phyloP scores from a whole-genome alignment of 805 yeast genomes.

The Starmera caribaea region DNA sequence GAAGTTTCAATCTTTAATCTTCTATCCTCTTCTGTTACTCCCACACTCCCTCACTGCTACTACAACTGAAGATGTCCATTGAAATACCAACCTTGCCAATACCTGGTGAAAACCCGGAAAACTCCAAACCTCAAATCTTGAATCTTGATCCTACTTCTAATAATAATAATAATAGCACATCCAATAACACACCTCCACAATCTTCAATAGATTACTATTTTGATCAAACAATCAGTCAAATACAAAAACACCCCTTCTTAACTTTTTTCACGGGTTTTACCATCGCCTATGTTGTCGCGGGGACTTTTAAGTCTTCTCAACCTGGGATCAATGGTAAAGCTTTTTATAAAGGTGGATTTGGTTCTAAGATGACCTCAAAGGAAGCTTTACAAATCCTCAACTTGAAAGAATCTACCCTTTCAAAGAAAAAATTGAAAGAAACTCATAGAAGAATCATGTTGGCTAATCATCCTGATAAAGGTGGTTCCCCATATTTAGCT shows the following conservation, averaged over 20 bases:
- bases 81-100: conserved; percentile 47
- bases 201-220: conserved; percentile 48
- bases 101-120: conserved; percentile 36
- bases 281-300: conserved; percentile 54
- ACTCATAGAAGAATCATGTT: conserved; percentile 79
- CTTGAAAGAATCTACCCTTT: conserved; percentile 54
- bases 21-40: too few species aligned
- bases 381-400: conserved; percentile 85
- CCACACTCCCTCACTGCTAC: too few species aligned
- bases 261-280: conserved; percentile 64
- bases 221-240: conserved; percentile 45
- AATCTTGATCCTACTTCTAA: conserved; percentile 9
- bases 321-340: conserved; percentile 33
- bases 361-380: conserved; percentile 76
- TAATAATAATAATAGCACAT: conserved; percentile 12
- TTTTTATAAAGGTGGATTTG: conserved; percentile 83
- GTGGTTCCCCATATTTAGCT: conserved; percentile 85
- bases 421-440: conserved; percentile 59
- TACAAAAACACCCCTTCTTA: conserved; percentile 70
- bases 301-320: conserved; percentile 42
- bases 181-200: conserved; percentile 14
- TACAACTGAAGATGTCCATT: conserved; percentile 20
- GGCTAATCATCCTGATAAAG: conserved; percentile 89
- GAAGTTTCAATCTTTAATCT: too few species aligned
- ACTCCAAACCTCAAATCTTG: conserved; percentile 13